phyloP scores from a whole-genome alignment of 805 yeast species.

The Myxozyma vanderwaltii region DNA sequence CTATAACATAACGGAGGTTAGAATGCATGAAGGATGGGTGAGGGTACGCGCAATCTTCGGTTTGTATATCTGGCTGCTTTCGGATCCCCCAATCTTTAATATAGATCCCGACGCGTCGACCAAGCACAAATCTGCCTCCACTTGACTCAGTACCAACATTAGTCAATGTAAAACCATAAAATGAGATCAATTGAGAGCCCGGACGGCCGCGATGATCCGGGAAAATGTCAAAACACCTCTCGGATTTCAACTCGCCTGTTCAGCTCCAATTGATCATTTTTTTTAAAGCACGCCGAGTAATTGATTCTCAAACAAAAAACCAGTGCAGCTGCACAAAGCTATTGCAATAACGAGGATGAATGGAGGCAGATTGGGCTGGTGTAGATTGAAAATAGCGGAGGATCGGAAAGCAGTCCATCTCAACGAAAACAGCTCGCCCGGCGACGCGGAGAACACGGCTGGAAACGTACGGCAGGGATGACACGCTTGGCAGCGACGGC shows the following conservation, averaged over 20 bases:
- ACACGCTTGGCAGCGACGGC: constrained; percentile 42
- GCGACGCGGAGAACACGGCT: background rate
- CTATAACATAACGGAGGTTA: constrained; percentile 3
- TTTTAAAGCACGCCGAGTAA: background rate
- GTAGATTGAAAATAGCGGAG: background rate
- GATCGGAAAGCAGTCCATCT: constrained; percentile 6
- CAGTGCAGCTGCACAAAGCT: background rate
- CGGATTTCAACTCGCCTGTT: background rate
- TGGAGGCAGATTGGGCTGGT: background rate
- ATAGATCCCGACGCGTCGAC: no score
- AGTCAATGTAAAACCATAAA: background rate
- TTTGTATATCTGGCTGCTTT: background rate
- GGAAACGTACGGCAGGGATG: constrained; percentile 39
- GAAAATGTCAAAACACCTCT: background rate
- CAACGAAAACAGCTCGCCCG: background rate
- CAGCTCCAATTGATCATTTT: constrained; percentile 4
- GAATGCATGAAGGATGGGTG: background rate
- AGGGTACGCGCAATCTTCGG: background rate
- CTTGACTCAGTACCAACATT: background rate
- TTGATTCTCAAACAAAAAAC: background rate
- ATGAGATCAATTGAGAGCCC: constrained; percentile 1
- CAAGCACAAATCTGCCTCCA: background rate
- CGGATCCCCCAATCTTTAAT: background rate
- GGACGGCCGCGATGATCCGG: background rate
- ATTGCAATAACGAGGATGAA: background rate